Evolutionary conservation across 441 rosid species (phyloP).

Genomic region (Isatis lusitanica): DNA sequence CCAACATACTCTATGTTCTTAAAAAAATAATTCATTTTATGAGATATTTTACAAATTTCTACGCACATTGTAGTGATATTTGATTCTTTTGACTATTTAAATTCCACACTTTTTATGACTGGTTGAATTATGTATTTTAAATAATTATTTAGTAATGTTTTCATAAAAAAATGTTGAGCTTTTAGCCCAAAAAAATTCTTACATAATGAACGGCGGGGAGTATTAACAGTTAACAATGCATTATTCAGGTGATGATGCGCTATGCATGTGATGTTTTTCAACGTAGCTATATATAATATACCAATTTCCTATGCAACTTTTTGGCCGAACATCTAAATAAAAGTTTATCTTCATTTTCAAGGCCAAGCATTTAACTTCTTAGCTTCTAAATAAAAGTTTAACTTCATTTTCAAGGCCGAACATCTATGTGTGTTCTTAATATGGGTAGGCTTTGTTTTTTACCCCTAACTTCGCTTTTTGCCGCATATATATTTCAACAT

Average conservation of each 20-base stretch:
- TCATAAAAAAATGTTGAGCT: background rate
- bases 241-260: background rate
- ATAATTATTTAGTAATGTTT: background rate
- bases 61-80: background rate
- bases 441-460: slow-evolving; percentile 1
- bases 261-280: background rate
- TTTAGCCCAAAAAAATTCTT: background rate
- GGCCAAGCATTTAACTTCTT: background rate
- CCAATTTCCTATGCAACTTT: background rate
- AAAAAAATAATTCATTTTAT: background rate
- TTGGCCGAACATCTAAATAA: background rate
- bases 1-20: background rate
- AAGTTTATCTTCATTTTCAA: background rate
- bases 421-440: background rate
- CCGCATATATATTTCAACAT: slow-evolving; percentile 1
- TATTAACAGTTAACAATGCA: background rate
- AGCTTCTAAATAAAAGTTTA: too few species aligned
- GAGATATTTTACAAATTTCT: background rate
- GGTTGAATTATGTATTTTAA: background rate
- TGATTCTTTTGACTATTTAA: background rate
- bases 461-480: slow-evolving; percentile 10
- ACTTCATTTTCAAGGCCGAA: slow-evolving; percentile 1
- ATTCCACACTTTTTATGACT: background rate
- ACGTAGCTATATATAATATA: background rate
- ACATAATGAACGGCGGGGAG: background rate